Percentiles rank a stretch among this genome's conserved stretches.
phyloP scores from a whole-genome alignment of 2,329 filamentous ascomycete species.

The Emergomyces orientalis region DNA sequence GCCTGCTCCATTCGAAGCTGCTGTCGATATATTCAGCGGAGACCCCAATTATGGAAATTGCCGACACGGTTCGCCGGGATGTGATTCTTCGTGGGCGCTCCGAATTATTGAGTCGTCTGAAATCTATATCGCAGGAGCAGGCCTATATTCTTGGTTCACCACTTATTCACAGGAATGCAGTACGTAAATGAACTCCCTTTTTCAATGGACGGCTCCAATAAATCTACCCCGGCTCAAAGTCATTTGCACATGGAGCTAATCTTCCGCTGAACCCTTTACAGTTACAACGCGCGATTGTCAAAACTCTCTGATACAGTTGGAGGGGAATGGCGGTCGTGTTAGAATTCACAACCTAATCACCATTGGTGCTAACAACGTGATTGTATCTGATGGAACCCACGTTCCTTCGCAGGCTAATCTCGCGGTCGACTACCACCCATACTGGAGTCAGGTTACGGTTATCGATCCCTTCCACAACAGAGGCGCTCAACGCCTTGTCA shows the following conservation, averaged over 20 bases:
- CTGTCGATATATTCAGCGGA: not conserved
- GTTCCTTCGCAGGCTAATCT: conserved; percentile 5
- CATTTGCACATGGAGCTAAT: not conserved
- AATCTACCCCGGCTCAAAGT: not conserved
- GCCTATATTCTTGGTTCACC: conserved; percentile 5
- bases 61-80: not conserved
- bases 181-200: not conserved
- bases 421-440: conserved; percentile 9
- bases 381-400: conserved; percentile 2
- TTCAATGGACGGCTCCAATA: no score
- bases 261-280: not conserved
- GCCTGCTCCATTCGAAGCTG: conserved; percentile 2
- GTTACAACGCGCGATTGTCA: conserved; percentile 3
- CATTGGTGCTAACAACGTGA: conserved; percentile 5
- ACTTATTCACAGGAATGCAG: conserved; percentile 8
- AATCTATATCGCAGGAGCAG: conserved; percentile 6
- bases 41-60: not conserved
- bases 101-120: conserved; percentile 4
- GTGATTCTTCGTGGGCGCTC: conserved; percentile 6
- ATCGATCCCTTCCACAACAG: conserved; percentile 5
- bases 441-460: conserved; percentile 10
- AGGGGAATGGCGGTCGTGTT: not conserved
- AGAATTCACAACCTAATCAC: conserved; percentile 7
- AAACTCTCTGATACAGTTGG: conserved; percentile 1
- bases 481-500: not conserved